Evolutionary conservation across 2,329 filamentous ascomycete species (phyloP).

Genomic region (Cercospora zeae-maydis): DNA sequence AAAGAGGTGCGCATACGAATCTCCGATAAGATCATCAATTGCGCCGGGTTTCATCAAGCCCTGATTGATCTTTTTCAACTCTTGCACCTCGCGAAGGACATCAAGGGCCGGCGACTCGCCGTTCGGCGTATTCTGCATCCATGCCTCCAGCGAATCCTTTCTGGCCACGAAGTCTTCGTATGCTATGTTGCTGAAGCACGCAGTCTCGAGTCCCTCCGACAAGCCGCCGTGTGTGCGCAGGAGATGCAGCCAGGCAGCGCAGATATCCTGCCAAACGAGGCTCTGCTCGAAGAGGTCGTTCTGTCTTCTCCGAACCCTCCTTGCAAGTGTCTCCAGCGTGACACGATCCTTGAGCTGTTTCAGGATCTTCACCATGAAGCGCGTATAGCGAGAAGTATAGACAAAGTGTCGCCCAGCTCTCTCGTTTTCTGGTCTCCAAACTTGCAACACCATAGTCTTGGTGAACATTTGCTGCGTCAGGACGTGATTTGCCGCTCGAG

Average conservation of each 20-base stretch:
- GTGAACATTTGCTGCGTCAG: slow-evolving; percentile 83
- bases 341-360: slow-evolving; percentile 69
- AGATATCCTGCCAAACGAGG: slow-evolving; percentile 61
- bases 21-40: slow-evolving; percentile 91
- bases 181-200: slow-evolving; percentile 60
- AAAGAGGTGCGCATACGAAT: slow-evolving; percentile 79
- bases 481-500: slow-evolving; percentile 66
- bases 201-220: slow-evolving; percentile 60
- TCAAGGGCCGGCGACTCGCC: slow-evolving; percentile 53
- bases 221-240: slow-evolving; percentile 58
- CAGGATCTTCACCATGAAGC: slow-evolving; percentile 73
- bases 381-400: slow-evolving; percentile 81
- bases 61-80: slow-evolving; percentile 76
- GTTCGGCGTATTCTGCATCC: slow-evolving; percentile 52
- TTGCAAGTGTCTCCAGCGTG: slow-evolving; percentile 73
- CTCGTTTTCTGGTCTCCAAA: slow-evolving; percentile 91
- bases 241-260: slow-evolving; percentile 54
- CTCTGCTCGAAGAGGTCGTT: slow-evolving; percentile 66
- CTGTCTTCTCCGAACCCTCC: slow-evolving; percentile 75
- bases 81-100: slow-evolving; percentile 62
- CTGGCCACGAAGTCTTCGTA: slow-evolving; percentile 63
- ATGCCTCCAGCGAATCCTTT: slow-evolving; percentile 58
- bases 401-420: slow-evolving; percentile 82
- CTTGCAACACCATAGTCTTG: slow-evolving; percentile 90
- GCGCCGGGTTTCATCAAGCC: slow-evolving; percentile 78